phyloP scores from a whole-genome alignment of 192 early-diverging fungal genomes.

The Gaertneriomyces semiglobifer region DNA sequence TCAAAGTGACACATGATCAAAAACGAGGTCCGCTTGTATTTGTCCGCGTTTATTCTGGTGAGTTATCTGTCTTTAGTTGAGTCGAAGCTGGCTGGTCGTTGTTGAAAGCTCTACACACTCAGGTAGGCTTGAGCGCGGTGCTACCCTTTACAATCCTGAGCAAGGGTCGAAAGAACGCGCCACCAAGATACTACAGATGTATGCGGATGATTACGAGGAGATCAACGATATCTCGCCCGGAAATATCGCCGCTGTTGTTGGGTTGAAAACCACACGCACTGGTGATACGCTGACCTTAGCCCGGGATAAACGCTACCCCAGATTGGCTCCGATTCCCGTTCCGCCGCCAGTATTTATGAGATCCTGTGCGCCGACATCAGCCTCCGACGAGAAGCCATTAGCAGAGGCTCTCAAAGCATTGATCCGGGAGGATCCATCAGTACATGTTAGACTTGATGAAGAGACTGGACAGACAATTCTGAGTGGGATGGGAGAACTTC shows the following conservation, averaged over 20 bases:
- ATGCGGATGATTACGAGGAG: slow-evolving; percentile 86
- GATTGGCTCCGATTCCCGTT: slow-evolving; percentile 69
- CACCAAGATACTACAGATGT: slow-evolving; percentile 83
- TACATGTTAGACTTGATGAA: slow-evolving; percentile 66
- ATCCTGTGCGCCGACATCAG: slow-evolving; percentile 56
- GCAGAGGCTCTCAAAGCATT: slow-evolving; percentile 69
- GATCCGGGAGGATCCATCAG: slow-evolving; percentile 82
- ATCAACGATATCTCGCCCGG: slow-evolving; percentile 67
- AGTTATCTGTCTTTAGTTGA: slow-evolving; percentile 10
- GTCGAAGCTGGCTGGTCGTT: slow-evolving; percentile 15
- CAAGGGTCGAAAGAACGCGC: slow-evolving; percentile 70
- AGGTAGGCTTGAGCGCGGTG: slow-evolving; percentile 64
- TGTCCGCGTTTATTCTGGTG: slow-evolving; percentile 84
- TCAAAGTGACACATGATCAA: slow-evolving; percentile 86
- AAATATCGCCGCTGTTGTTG: slow-evolving; percentile 82
- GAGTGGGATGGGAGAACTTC: slow-evolving; percentile 93
- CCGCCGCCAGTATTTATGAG: slow-evolving; percentile 85
- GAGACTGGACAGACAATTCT: slow-evolving; percentile 88
- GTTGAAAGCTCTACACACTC: neutral
- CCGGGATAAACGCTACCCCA: slow-evolving; percentile 24
- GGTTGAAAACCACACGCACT: slow-evolving; percentile 78
- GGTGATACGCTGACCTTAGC: slow-evolving; percentile 78
- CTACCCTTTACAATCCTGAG: slow-evolving; percentile 56
- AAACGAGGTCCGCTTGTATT: slow-evolving; percentile 87
- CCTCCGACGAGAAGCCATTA: slow-evolving; percentile 66